These are phyloP conservation scores for Ganoderma meredithae DNA, from an alignment of 1,284 basidiomycete genomes.

Conservation along the genomic window DNA sequence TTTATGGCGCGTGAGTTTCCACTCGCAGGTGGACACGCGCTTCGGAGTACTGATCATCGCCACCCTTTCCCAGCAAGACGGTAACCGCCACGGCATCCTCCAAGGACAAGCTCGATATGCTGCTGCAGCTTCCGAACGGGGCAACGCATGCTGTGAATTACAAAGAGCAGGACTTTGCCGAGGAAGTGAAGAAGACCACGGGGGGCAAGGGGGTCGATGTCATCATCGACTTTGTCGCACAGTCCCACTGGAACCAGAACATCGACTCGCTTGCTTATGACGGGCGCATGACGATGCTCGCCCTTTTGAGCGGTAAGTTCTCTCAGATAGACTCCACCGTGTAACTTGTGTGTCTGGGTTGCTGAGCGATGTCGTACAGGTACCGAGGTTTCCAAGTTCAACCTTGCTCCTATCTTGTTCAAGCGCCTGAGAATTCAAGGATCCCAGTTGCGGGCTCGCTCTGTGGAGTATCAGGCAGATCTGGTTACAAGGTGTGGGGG, in stretches of 20 bases:
- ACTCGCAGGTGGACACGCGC: conserved; percentile 13
- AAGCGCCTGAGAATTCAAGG: conserved; percentile 93
- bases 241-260: conserved; percentile 86
- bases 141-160: conserved; percentile 87
- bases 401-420: conserved; percentile 76
- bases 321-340: no score
- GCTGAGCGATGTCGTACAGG: conserved; percentile 52
- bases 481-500: conserved; percentile 68
- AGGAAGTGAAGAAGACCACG: conserved; percentile 73
- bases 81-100: conserved; percentile 89
- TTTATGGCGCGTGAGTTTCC: conserved; percentile 73
- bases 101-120: conserved; percentile 84
- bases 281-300: conserved; percentile 79
- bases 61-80: conserved; percentile 55
- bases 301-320: conserved; percentile 70
- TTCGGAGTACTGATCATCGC: conserved; percentile 21
- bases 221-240: conserved; percentile 90
- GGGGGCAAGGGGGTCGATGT: conserved; percentile 78
- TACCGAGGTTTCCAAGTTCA: conserved; percentile 64
- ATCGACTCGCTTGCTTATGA: conserved; percentile 79
- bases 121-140: conserved; percentile 68
- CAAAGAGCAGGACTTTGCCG: conserved; percentile 82
- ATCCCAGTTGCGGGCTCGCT: conserved; percentile 85
- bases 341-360: background rate
- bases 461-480: conserved; percentile 82